Conservation (phyloP, 2,329 filamentous ascomycete species). For the Aurifilum marmelostoma region DNA sequence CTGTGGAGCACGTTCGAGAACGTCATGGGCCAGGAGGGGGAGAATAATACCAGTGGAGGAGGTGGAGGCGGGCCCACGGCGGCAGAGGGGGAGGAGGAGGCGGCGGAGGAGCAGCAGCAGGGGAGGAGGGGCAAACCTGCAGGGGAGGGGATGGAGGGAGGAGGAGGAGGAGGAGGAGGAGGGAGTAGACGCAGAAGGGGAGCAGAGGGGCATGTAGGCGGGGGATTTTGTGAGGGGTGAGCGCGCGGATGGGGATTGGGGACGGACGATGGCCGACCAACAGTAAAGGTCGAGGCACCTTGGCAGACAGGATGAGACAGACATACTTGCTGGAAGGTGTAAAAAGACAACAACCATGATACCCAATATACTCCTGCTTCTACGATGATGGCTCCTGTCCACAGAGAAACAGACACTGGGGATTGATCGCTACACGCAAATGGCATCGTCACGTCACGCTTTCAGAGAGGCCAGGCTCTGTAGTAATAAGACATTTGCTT, state of each 20-base stretch:
- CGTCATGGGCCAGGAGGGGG: constrained; percentile 80
- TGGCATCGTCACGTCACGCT: neutral
- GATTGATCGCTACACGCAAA: neutral
- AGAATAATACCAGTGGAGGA: neutral
- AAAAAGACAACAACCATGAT: constrained; percentile 11
- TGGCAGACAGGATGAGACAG: neutral
- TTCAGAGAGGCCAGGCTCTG: neutral
- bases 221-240: neutral
- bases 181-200: neutral
- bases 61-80: neutral
- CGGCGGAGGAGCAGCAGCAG: constrained; percentile 35
- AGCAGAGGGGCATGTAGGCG: neutral
- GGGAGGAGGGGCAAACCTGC: constrained; percentile 19
- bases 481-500: constrained; percentile 14
- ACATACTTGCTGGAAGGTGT: neutral
- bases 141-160: neutral
- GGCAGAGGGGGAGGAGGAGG: neutral
- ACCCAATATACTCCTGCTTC: neutral
- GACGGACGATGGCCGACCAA: neutral
- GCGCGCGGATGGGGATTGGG: neutral
- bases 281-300: neutral
- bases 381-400: neutral
- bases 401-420: neutral
- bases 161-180: neutral
- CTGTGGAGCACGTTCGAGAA: constrained; percentile 97